Conservation (phyloP, 768 basidiomycete species). For the Xanthoconium stramineum region DNA sequence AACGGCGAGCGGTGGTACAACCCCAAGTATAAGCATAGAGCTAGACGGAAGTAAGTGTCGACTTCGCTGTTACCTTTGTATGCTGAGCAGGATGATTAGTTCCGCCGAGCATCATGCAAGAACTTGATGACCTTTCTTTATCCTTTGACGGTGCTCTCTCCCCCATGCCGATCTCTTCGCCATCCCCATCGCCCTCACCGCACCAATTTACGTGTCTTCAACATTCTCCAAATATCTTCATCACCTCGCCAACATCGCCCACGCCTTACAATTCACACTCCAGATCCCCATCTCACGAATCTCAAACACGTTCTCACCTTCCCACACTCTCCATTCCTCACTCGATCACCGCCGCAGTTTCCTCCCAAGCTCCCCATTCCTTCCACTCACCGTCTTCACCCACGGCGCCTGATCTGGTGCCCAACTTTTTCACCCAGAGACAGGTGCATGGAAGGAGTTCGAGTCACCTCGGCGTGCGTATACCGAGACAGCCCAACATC, state of each 20-base stretch:
- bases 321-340: constrained; percentile 14
- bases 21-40: background rate
- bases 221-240: constrained; percentile 63
- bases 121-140: constrained; percentile 27
- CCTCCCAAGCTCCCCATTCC: background rate
- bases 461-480: constrained; percentile 26
- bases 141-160: constrained; percentile 23
- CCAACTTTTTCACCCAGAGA: constrained; percentile 7
- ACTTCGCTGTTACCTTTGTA: background rate
- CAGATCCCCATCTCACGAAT: constrained; percentile 20
- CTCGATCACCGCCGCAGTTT: background rate
- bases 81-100: constrained; percentile 14
- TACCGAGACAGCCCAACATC: constrained; percentile 28
- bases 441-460: constrained; percentile 22
- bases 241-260: constrained; percentile 60
- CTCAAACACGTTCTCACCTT: constrained; percentile 10
- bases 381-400: constrained; percentile 31
- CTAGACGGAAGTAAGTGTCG: constrained; percentile 14
- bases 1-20: background rate
- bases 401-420: constrained; percentile 22
- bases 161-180: constrained; percentile 19
- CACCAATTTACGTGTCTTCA: constrained; percentile 12
- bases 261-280: constrained; percentile 26
- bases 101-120: constrained; percentile 20
- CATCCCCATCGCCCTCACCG: constrained; percentile 29